These are phyloP conservation scores for Pezicula carpinea DNA, from an alignment of 2,329 filamentous ascomycete species.

Conservation along the genomic window DNA sequence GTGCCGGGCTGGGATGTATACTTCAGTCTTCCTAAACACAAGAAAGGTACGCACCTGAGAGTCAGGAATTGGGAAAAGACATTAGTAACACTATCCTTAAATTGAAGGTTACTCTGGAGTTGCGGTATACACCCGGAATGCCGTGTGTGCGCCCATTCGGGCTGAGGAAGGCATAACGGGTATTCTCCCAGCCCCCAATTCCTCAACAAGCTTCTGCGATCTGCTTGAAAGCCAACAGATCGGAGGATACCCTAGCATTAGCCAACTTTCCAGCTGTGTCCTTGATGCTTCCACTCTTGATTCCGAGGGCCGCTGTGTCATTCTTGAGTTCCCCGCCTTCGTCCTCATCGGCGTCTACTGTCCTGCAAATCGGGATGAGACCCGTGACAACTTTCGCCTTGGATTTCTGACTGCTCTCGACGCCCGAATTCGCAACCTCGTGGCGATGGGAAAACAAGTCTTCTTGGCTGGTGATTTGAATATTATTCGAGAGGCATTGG, in stretches of 20 bases:
- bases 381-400: conserved; percentile 75
- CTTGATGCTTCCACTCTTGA: conserved; percentile 73
- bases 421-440: conserved; percentile 76
- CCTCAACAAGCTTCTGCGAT: conserved; percentile 66
- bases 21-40: conserved; percentile 88
- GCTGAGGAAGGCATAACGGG: conserved; percentile 95
- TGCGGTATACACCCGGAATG: conserved; percentile 88
- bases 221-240: conserved; percentile 72
- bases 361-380: conserved; percentile 82
- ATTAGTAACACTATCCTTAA: conserved; percentile 3
- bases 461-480: conserved; percentile 88
- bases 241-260: conserved; percentile 75
- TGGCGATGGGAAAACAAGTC: conserved; percentile 76
- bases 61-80: not conserved
- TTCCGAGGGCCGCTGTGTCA: conserved; percentile 84
- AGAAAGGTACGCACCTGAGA: conserved; percentile 62
- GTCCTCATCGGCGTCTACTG: conserved; percentile 91
- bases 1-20: conserved; percentile 94
- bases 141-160: conserved; percentile 77
- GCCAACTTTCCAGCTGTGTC: conserved; percentile 58
- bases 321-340: conserved; percentile 92
- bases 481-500: conserved; percentile 58
- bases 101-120: conserved; percentile 84
- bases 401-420: conserved; percentile 79
- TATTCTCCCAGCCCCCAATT: conserved; percentile 68